Base-by-base conservation (phyloP, 2,329 filamentous ascomycete species). In the Stachybotrys chlorohalonatus region DNA sequence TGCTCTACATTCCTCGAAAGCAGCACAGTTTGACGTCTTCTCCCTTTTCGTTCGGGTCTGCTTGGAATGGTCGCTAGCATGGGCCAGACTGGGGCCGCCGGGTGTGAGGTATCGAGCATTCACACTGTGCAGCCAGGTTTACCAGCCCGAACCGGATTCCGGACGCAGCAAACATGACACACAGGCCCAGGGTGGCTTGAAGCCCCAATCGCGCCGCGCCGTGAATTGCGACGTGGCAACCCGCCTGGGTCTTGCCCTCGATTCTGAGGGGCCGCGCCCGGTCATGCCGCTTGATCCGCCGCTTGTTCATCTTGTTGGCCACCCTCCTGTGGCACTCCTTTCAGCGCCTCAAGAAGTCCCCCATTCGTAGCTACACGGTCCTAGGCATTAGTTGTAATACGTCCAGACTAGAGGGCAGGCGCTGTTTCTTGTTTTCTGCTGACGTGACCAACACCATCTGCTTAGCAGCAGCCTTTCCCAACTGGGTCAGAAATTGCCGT, bases 171-270 rank as follows among this genome's bases (percentile, higher is more conserved):
- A 42, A 42, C 58, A 65, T 65, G 63, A 65, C 62, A 65, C 64
- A 61, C 63, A 65, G 61, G 56, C 9, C 63, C 54, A 60, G 59
- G 60, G 64, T 64, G 63, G 62, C 62, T 62, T 55, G 55, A 63
- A 63, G 61, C 55, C 57, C 62, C 53, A 56, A 59, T 59, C 59
- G 61, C 58, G 60, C 60, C 63, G 62, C 62, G 56, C 63, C 62
- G 59, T 60, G 55, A 65, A 65, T 64, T 64, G 62, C 62, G 62
- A 65, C 63, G 62, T 65, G 62, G 63, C 63, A 63, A 58, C 51
- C 58, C 55, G 54, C 54, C 48, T 54, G 57, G 52, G 50, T 49
- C 54, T 52, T 52, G 52, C 60, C 47, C 36, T 9, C 13, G 36
- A 42, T 2, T 2, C 36, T 42, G 36, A 13, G 36, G 36, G 36